Base-by-base conservation (phyloP, 2,329 filamentous ascomycete species). In the Aspergillus intermedius region DNA sequence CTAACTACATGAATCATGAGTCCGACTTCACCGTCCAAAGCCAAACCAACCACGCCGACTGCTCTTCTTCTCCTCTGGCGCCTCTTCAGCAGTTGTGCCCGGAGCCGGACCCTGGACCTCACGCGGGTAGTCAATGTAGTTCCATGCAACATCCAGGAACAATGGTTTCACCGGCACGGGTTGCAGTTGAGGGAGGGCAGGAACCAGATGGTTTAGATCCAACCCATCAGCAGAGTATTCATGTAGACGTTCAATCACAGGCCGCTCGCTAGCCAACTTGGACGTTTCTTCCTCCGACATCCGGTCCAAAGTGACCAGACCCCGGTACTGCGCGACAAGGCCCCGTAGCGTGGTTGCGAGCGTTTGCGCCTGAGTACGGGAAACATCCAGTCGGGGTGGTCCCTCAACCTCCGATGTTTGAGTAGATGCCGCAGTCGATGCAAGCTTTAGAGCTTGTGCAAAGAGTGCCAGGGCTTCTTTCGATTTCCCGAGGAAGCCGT, bases 91-190 rank as follows among this genome's bases (percentile, higher is more conserved):
- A 4, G 55, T 51, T 37, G 61, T 52, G 5, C 56, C 56, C 10
- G 65, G 56, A 4, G 59, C 53, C 23, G 66, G 64, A 13, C 53
- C 60, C 50, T 63, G 54, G 6, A 49, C 58, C 52, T 82, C 82
- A 30, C 83, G 83, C 0, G 91, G 90, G 64, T 98, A 98, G 44
- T 89, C 83, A 53, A 98, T 91, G 66, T 96, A 97, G 66, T 97
- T 97, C 87, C 89, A 98, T 8, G 93, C 93, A 6, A 95, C 86
- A 64, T 98, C 93, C 50, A 97, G 81, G 76, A 97, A 97, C 30
- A 97, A 77, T 23, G 93, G 93, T 74, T 98, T 98, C 46, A 95
- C 86, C 0, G 93, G 90, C 35, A 97, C 82, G 1, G 86, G 79
- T 53, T 88, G 82, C 56, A 96, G 74, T 63, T 83, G 87, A 1